Percentiles rank a stretch among this genome's conserved stretches.
Conservation (phyloP, 208 protist genomes). For the Strigomonas galati region DNA sequence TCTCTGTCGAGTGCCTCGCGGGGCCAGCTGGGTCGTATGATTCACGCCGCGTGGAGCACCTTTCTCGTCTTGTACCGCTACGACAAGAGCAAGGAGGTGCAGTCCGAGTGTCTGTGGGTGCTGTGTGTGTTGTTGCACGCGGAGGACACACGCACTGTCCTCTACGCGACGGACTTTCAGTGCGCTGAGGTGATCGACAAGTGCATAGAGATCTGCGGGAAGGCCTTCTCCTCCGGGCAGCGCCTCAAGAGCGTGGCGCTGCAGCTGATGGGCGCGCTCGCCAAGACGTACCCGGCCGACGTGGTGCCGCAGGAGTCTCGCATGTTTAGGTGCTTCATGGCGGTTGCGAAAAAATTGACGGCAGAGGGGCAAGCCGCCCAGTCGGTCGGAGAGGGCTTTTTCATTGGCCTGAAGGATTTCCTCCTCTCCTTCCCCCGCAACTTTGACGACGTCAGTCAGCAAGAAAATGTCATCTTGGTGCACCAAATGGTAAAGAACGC, state of each 20-base stretch:
- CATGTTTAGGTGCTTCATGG: conserved; percentile 17
- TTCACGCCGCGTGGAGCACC: conserved; percentile 12
- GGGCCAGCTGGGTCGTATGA: conserved; percentile 4
- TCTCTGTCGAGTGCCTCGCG: not conserved
- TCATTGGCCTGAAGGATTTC: conserved; percentile 36
- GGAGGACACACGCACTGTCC: conserved; percentile 2
- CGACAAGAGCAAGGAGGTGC: conserved; percentile 23
- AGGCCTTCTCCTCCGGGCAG: conserved; percentile 9
- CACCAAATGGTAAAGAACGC: conserved; percentile 39
- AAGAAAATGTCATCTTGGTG: conserved; percentile 19
- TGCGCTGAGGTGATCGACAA: conserved; percentile 15
- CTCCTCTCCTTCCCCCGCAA: conserved; percentile 25
- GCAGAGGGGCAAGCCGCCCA: conserved; percentile 20
- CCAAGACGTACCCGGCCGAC: conserved; percentile 6
- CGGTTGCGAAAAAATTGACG: conserved; percentile 18
- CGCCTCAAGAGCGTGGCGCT: conserved; percentile 25
- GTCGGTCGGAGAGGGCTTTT: conserved; percentile 40
- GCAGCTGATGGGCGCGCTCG: conserved; percentile 19
- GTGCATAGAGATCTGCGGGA: conserved; percentile 22
- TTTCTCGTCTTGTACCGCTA: conserved; percentile 22
- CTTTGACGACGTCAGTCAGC: conserved; percentile 8
- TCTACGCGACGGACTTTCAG: conserved; percentile 15
- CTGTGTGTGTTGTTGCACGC: conserved; percentile 20
- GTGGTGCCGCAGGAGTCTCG: not conserved
- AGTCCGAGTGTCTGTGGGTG: conserved; percentile 31